Evolutionary conservation across 495 filamentous ascomycete species (phyloP).

Genomic region (Collariella sp.): DNA sequence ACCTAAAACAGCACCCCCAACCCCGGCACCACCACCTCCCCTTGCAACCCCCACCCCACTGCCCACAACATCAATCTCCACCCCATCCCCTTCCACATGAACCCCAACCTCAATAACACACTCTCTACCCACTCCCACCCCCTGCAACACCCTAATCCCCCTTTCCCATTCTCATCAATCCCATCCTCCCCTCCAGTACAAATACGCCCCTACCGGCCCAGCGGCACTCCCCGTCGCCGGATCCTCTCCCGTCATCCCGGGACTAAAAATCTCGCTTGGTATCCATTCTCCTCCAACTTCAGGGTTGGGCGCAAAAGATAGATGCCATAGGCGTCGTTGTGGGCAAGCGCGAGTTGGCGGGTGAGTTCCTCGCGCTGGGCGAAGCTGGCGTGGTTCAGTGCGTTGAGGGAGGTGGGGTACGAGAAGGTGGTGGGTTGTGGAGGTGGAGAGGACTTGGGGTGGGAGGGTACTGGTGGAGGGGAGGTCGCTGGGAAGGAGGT

Average conservation of each 20-base stretch:
- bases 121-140: slow-evolving; percentile 1
- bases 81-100: not conserved
- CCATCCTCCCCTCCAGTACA: slow-evolving; percentile 4
- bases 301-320: not conserved
- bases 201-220: slow-evolving; percentile 8
- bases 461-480: not conserved
- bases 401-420: slow-evolving; percentile 3
- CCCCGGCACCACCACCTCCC: no score
- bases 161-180: not conserved
- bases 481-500: not conserved
- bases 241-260: slow-evolving; percentile 9
- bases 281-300: not conserved
- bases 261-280: slow-evolving; percentile 10
- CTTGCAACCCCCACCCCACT: slow-evolving; percentile 1
- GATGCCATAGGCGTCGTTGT: slow-evolving; percentile 1
- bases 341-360: not conserved
- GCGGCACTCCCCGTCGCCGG: slow-evolving; percentile 12
- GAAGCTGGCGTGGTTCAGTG: not conserved
- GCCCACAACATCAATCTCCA: slow-evolving; percentile 8
- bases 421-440: slow-evolving; percentile 9
- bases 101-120: slow-evolving; percentile 6
- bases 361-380: not conserved
- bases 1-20: no score
- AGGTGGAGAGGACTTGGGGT: slow-evolving; percentile 8
- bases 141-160: slow-evolving; percentile 3